phyloP scores from a whole-genome alignment of 257 asterid species.

The Buddleja alternifolia region DNA sequence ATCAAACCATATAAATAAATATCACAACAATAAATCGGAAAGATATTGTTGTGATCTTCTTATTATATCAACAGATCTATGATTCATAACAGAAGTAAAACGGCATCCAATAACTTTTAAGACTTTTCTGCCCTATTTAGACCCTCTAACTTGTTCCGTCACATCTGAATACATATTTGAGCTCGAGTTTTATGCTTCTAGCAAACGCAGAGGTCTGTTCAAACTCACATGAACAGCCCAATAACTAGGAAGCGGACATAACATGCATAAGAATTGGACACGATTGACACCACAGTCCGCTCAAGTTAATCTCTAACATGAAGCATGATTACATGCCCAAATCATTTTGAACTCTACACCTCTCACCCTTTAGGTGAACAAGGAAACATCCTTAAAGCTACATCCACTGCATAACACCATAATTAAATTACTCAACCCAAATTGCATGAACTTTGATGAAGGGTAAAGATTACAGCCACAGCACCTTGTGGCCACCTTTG shows the following conservation, averaged over 20 bases:
- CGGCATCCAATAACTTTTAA: too few species aligned
- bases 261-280: slow-evolving; percentile 14
- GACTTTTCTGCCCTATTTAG: slow-evolving; percentile 8
- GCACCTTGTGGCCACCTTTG: slow-evolving; percentile 14
- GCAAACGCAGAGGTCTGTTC: slow-evolving; percentile 3
- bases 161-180: neutral
- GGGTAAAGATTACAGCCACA: slow-evolving; percentile 10
- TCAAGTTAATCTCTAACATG: slow-evolving; percentile 24
- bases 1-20: too few species aligned
- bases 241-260: slow-evolving; percentile 1
- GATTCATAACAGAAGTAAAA: too few species aligned
- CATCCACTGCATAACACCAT: slow-evolving; percentile 1
- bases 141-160: slow-evolving; percentile 8
- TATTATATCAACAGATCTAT: too few species aligned
- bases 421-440: slow-evolving; percentile 21
- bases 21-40: too few species aligned
- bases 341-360: neutral
- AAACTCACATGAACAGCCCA: slow-evolving; percentile 7
- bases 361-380: slow-evolving; percentile 11
- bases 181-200: neutral
- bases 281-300: slow-evolving; percentile 19
- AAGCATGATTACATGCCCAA: slow-evolving; percentile 24
- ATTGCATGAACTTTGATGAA: slow-evolving; percentile 4
- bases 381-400: slow-evolving; percentile 18
- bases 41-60: too few species aligned